Conservation (phyloP, 1,284 basidiomycete genomes). For the Boletus hoseneyae region DNA sequence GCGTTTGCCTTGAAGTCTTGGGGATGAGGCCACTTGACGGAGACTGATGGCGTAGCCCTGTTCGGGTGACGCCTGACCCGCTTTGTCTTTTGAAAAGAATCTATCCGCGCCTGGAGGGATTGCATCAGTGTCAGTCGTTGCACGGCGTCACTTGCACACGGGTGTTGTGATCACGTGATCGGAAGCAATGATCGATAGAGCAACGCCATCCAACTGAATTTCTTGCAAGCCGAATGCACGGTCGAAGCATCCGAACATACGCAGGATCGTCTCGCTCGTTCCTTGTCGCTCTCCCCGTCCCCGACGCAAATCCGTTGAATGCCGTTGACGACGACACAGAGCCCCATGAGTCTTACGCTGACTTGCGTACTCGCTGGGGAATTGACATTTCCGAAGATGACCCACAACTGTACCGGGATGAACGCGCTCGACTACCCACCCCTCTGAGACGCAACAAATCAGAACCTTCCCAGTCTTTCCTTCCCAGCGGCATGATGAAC, state of each 20-base stretch:
- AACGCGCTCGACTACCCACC: slow-evolving; percentile 3
- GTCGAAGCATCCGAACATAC: slow-evolving; percentile 58
- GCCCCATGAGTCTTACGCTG: slow-evolving; percentile 63
- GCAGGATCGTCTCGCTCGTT: slow-evolving; percentile 74
- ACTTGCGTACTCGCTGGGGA: slow-evolving; percentile 67
- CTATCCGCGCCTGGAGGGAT: slow-evolving; percentile 49
- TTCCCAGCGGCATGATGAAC: slow-evolving; percentile 60
- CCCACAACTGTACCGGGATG: slow-evolving; percentile 36
- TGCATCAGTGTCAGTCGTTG: no score
- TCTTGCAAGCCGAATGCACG: slow-evolving; percentile 27
- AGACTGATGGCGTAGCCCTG: slow-evolving; percentile 36
- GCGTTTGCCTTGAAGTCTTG: slow-evolving; percentile 61
- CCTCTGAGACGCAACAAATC: slow-evolving; percentile 29
- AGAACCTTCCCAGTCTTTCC: slow-evolving; percentile 23
- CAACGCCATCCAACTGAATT: not conserved
- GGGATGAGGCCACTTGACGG: slow-evolving; percentile 68
- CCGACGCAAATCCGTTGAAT: slow-evolving; percentile 23
- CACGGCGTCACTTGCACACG: no score
- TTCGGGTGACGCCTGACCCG: slow-evolving; percentile 47
- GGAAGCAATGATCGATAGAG: not conserved
- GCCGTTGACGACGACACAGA: slow-evolving; percentile 43
- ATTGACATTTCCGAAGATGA: slow-evolving; percentile 74
- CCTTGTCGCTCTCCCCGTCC: slow-evolving; percentile 53
- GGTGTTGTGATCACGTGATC: slow-evolving; percentile 17
- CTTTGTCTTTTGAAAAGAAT: slow-evolving; percentile 54